Conservation (phyloP, 108 stramenopile species). For the Aurantiochytrium sp. region DNA sequence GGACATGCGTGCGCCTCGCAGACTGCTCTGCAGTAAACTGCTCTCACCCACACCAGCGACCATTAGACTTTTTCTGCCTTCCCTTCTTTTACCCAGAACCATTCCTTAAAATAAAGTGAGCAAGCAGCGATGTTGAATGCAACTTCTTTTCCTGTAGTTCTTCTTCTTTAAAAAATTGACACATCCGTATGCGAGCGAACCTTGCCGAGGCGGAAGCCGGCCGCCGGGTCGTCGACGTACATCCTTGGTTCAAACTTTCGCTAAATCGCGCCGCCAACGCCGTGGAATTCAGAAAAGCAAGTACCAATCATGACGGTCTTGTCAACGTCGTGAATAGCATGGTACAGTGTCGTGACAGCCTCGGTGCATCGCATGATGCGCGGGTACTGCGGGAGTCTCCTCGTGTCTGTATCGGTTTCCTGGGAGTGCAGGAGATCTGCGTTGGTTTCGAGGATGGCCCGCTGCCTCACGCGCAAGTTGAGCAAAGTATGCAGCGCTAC, state of each 20-base stretch:
- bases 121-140: background rate
- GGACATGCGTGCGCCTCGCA: conserved; percentile 35
- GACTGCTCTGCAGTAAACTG: background rate
- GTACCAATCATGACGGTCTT: background rate
- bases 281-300: background rate
- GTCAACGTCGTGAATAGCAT: background rate
- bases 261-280: background rate
- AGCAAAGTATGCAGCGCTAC: background rate
- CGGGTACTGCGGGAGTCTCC: background rate
- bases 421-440: background rate
- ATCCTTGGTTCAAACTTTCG: background rate
- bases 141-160: background rate
- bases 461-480: background rate
- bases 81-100: too few relatives aligned
- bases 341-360: background rate
- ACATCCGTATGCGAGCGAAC: background rate
- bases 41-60: too few relatives aligned
- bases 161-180: background rate
- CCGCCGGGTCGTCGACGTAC: too few relatives aligned
- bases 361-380: background rate
- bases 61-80: too few relatives aligned
- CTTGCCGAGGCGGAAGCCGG: background rate
- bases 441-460: background rate
- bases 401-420: background rate
- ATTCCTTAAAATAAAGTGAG: too few relatives aligned